Evolutionary conservation across 176 grass and related monocot genomes (phyloP), one percentile per base, ranked within the genome.

Genomic region (Thalia dealbata): DNA sequence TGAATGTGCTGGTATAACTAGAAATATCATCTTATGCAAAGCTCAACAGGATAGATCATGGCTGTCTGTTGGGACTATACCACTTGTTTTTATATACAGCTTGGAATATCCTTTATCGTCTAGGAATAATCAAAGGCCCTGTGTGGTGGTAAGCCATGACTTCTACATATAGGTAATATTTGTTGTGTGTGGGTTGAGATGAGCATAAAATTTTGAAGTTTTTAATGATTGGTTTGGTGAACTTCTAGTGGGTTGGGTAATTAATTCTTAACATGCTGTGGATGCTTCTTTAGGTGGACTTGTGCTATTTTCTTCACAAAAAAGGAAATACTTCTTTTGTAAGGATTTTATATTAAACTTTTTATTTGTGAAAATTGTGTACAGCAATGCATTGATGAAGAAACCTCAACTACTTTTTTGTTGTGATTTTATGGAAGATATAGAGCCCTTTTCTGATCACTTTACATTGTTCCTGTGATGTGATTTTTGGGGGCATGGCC

Each of bases 271-370:
- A 55, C 21, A 16, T 5, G 52, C 21, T 55, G 19, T 16, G 16
- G 52, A 48, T 48, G 45, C 45, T 48, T 48, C 45, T 13, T 48
- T 48, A 48, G 45, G 45, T 48, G 45, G 11, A 48, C 45, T 48
- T 9, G 6, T 48, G 45, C 45, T 48, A 48, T 48, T 48, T 48
- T 48, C 45, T 48, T 48, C 32, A 38, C n/a, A 38, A 38, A 38
- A 48, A 48, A 48, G 11, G 45, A 48, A 48, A 10, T 2, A 9
- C 64, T 91, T 66, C 88, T 55, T 55, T 55, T 21, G 52, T 21
- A 6, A 19, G 21, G 32, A 38, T 38, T 38, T 38, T 38, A 38
- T 38, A 18, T 21, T 55, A 55, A 21, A 19, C 14, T 14, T 55
- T 21, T 55, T 55, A 21, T 14, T 55, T 55, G 18, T 55, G 3